Base-by-base conservation (phyloP, 1,284 basidiomycete species). In the Austroboletus novae-zelandiae region DNA sequence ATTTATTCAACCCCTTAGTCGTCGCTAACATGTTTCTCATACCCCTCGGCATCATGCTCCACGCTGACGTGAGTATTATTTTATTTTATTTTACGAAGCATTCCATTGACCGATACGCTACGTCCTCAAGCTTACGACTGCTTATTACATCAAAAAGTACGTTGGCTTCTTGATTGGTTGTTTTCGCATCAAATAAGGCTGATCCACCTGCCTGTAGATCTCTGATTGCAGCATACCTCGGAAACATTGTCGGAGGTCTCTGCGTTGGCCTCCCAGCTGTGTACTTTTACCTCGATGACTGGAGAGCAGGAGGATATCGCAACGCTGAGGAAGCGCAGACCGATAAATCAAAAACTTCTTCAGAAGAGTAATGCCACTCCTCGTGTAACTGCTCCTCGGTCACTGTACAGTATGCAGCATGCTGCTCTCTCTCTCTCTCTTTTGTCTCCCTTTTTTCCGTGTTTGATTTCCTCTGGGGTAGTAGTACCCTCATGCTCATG, bases 21-120 rank as follows among this genome's bases (percentile, higher is more conserved):
- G 70, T 83, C 27, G 84, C 86, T 25, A 88, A 88, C 64, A 89
- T 89, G 86, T 88, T 84, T 66, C 85, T 80, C 9, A 70, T 88
- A 6, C 83, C 86, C 8, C 67, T 89, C 45, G 75, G 84, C n/a
- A 86, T 90, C 45, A 81, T 87, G 74, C 83, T 87, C 60, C 80
- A 82, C 40, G 82, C 83, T 17, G 68, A 80, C 48, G 84, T 85
- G 64, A 59, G 79, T 64, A 13, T 17, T 50, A 43, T 44, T 27
- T 17, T 18, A 30, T 30, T 6, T 31, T 35, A 35, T 42, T 15
- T 14, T 40, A 9, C 13, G 15, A 34, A 32, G 25, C 20, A n/a
- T 43, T 29, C 39, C 25, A 43, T 51, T 61, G 18, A 58, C 34
- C 18, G 46, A n/a, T 32, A 39, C 14, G 37, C 13, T 37, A 8